These are phyloP conservation scores for Suhomyces choctaworum DNA, from an alignment of 1,139 yeast genomes.

Conservation along the genomic window DNA sequence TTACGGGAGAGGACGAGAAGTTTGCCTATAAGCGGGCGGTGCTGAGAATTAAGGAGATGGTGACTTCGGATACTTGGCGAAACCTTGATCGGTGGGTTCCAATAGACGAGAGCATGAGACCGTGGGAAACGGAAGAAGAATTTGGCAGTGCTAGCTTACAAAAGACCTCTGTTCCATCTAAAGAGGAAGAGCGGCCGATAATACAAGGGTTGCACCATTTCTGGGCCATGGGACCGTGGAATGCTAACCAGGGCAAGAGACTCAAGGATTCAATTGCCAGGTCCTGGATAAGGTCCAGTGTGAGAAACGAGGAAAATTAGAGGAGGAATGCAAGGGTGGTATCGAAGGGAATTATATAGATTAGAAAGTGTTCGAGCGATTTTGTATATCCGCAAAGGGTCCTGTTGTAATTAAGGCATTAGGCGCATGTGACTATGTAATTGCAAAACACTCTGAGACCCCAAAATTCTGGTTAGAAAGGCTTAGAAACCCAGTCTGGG, in stretches of 20 bases:
- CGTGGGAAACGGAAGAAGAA: slow-evolving; percentile 50
- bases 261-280: slow-evolving; percentile 55
- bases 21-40: slow-evolving; percentile 76
- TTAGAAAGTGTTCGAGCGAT: too few species aligned
- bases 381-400: too few species aligned
- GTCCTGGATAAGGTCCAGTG: slow-evolving; percentile 42
- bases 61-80: slow-evolving; percentile 57
- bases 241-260: slow-evolving; percentile 41
- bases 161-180: neutral
- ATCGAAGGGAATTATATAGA: too few species aligned
- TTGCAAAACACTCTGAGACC: too few species aligned
- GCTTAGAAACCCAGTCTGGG: too few species aligned
- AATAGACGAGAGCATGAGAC: slow-evolving; percentile 51
- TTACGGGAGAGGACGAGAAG: slow-evolving; percentile 77
- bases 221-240: slow-evolving; percentile 71
- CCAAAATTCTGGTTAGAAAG: too few species aligned
- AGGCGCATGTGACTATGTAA: too few species aligned
- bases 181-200: slow-evolving; percentile 29
- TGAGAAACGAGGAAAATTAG: slow-evolving; percentile 7
- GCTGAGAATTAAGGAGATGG: slow-evolving; percentile 68
- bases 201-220: slow-evolving; percentile 52
- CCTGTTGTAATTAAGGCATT: too few species aligned
- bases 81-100: slow-evolving; percentile 53
- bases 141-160: neutral
- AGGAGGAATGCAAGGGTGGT: too few species aligned